Evolutionary conservation across 2,329 filamentous ascomycete genomes (phyloP).

Genomic region (Epichloe sibirici): DNA sequence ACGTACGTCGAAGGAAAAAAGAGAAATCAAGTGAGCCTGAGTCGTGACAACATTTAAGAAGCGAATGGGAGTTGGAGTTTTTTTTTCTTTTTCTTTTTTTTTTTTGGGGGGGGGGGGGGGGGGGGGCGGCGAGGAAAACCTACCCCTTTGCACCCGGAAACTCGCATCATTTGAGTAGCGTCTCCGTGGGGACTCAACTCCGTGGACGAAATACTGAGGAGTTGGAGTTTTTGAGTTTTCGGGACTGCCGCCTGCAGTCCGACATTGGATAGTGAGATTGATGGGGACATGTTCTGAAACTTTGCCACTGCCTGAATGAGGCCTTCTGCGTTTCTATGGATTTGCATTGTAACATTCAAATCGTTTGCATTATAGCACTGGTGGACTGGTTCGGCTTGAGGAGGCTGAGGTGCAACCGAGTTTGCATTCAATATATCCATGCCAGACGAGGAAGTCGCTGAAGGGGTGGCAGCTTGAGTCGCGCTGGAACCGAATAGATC

Average conservation of each 20-base stretch:
- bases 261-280: conserved; percentile 56
- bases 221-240: conserved; percentile 86
- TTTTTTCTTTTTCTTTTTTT: background rate
- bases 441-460: conserved; percentile 28
- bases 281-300: conserved; percentile 66
- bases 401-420: conserved; percentile 30
- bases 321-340: conserved; percentile 71
- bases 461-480: conserved; percentile 20
- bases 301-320: conserved; percentile 71
- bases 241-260: conserved; percentile 90
- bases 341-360: conserved; percentile 65
- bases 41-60: background rate
- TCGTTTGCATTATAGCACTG: conserved; percentile 80
- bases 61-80: background rate
- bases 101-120: too few relatives aligned
- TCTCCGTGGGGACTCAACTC: conserved; percentile 68
- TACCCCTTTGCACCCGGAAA: conserved; percentile 78
- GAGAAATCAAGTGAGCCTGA: background rate
- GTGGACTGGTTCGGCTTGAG: conserved; percentile 41
- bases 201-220: conserved; percentile 76
- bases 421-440: conserved; percentile 38
- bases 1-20: background rate
- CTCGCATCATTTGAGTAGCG: conserved; percentile 82
- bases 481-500: conserved; percentile 59
- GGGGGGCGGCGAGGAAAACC: conserved; percentile 29